phyloP scores from a whole-genome alignment of 768 basidiomycete species.

The Jaapia argillacea region DNA sequence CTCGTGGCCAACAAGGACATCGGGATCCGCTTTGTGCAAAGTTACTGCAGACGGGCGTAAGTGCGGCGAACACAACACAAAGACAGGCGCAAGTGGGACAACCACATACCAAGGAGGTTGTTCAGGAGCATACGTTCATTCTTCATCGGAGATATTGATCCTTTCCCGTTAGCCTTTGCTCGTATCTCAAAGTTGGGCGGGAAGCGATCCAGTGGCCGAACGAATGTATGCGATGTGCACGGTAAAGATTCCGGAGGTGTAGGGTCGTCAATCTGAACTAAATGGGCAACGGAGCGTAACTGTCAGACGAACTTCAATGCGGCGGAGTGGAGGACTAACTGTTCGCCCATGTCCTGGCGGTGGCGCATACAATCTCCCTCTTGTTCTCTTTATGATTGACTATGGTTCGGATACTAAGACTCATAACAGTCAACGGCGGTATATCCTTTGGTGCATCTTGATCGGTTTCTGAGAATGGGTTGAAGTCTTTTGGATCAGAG shows the following conservation, averaged over 20 bases:
- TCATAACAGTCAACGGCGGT: slow-evolving; percentile 88
- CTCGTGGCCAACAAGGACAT: slow-evolving; percentile 91
- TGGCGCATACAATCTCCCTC: slow-evolving; percentile 85
- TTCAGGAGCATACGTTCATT: slow-evolving; percentile 85
- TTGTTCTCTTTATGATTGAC: slow-evolving; percentile 92
- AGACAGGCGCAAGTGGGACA: not conserved
- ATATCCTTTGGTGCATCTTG: slow-evolving; percentile 59
- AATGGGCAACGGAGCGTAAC: not conserved
- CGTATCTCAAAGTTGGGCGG: slow-evolving; percentile 74
- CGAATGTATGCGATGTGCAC: slow-evolving; percentile 77
- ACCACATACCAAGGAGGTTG: slow-evolving; percentile 55
- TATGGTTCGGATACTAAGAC: slow-evolving; percentile 78
- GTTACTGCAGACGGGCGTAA: slow-evolving; percentile 32
- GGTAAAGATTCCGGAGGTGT: slow-evolving; percentile 83
- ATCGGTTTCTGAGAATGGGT: slow-evolving; percentile 71
- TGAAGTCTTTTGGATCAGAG: slow-evolving; percentile 79
- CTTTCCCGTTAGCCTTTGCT: slow-evolving; percentile 54
- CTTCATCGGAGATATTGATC: slow-evolving; percentile 60
- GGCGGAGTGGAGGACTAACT: slow-evolving; percentile 26
- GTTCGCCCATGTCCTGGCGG: slow-evolving; percentile 76
- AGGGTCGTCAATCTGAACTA: slow-evolving; percentile 85
- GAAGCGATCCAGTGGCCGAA: slow-evolving; percentile 82
- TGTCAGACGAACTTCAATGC: not conserved
- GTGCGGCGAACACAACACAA: not conserved
- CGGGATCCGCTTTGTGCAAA: slow-evolving; percentile 83